Evolutionary conservation across 345 rosid species (phyloP).

Genomic region (Odontarrhena argentea): DNA sequence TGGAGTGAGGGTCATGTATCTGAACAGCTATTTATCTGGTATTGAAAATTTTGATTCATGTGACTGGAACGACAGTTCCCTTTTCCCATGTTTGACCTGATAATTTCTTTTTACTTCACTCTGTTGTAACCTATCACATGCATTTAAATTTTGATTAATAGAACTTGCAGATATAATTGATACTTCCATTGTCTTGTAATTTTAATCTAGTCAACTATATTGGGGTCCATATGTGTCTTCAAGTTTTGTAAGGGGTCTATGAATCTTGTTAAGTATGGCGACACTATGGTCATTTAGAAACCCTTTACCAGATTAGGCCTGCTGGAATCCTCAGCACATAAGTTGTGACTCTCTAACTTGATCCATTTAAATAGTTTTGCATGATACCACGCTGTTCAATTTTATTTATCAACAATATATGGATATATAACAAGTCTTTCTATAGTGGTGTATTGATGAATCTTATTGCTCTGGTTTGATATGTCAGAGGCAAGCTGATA

Average conservation of each 20-base stretch:
- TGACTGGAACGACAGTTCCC: conserved; percentile 3
- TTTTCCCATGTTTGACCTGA: conserved; percentile 1
- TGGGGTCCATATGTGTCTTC: conserved; percentile 6
- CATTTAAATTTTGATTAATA: conserved; percentile 6
- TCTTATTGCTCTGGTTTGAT: conserved; percentile 14
- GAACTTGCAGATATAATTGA: background rate
- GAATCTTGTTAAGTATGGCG: conserved; percentile 21
- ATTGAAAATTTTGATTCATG: conserved; percentile 9
- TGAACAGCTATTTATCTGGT: conserved; percentile 7
- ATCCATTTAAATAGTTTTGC: background rate
- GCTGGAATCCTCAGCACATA: conserved; percentile 10
- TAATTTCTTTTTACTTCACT: conserved; percentile 8
- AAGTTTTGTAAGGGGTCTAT: conserved; percentile 1
- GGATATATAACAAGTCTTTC: background rate
- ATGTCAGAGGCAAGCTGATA: conserved; percentile 81
- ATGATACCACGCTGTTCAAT: conserved; percentile 8
- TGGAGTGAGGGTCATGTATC: conserved; percentile 5
- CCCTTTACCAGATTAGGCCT: conserved; percentile 9
- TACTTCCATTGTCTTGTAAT: background rate
- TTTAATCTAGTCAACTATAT: background rate
- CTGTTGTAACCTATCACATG: background rate
- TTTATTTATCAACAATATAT: background rate
- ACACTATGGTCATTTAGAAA: conserved; percentile 9
- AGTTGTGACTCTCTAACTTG: background rate
- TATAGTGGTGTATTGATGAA: conserved; percentile 20